These are phyloP conservation scores for Vaccinium corymbosum DNA, from an alignment of 148 eudicot species.

Conservation along the genomic window DNA sequence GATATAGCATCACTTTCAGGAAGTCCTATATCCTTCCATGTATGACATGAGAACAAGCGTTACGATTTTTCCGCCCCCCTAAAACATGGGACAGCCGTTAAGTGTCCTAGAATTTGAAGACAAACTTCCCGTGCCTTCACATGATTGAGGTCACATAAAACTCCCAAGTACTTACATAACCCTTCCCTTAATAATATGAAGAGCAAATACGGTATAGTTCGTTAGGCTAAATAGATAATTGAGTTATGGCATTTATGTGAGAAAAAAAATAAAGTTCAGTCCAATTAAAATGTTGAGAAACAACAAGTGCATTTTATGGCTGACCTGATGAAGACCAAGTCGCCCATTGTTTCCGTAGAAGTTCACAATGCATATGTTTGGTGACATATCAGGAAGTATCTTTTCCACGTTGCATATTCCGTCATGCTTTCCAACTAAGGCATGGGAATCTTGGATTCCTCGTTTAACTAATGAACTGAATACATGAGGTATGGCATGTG, in stretches of 20 bases:
- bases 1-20: neutral
- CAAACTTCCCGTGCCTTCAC: neutral
- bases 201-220: neutral
- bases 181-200: neutral
- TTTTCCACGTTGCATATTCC: conserved; percentile 24
- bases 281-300: neutral
- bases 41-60: neutral
- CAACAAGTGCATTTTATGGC: neutral
- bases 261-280: neutral
- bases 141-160: neutral
- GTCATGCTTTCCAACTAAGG: conserved; percentile 20
- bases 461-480: conserved; percentile 35
- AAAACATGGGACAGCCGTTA: neutral
- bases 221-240: neutral
- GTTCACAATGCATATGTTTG: conserved; percentile 67
- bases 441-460: conserved; percentile 44
- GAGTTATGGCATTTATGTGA: neutral
- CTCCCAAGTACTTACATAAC: neutral
- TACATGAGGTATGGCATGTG: conserved; percentile 44
- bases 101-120: neutral
- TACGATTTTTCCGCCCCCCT: neutral
- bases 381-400: conserved; percentile 50
- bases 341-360: conserved; percentile 53
- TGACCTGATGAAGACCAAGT: conserved; percentile 79
- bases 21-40: neutral